Base-by-base conservation (phyloP, 345 rosid species). In the Populus deltoides region DNA sequence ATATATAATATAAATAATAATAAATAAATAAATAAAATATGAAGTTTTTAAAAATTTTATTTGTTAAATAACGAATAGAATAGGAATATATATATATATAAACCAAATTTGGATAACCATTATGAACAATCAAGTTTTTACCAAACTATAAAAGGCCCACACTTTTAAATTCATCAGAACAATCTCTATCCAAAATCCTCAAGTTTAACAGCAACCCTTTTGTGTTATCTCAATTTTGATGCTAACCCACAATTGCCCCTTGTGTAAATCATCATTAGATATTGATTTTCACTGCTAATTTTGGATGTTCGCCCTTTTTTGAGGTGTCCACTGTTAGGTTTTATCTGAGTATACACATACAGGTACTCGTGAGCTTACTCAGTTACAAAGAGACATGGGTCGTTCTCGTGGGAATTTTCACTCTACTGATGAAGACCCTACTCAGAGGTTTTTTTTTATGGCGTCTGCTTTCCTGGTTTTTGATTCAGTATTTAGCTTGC, bases 381-480 rank as follows among this genome's bases (percentile, higher is more conserved):
- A 1, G 45, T 38, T 67, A 17, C 70, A 36, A 36, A 39, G 31
- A 70, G 63, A 80, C 74, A 93, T 96, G 98, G 98, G 97, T 78
- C 99, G 99, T 68, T 93, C 97, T 82, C 97, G 98, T 11, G 99
- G 96, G 38, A 95, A 95, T 83, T 91, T 93, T 79, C 91, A 88
- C 82, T 86, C 94, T 73, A 78, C 83, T 77, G 95, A 90, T 78
- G 99, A 96, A 72, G 99, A 96, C 86, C 97, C 97, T 61, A 92
- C 92, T 66, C 97, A 91, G 84, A 92, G 98, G 99, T 95, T 67
- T 68, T 18, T 79, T 51, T 67, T 79, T 51, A 33, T 22, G 18
- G 12, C 18, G 8, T 38, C 3, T 33, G 29, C 68, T 73, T 33
- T 73, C 18, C 17, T 35, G 45, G 62, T 69, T n/a, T 61, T 18